phyloP scores from a whole-genome alignment of 805 yeast genomes.

The Candida broadrunensis region DNA sequence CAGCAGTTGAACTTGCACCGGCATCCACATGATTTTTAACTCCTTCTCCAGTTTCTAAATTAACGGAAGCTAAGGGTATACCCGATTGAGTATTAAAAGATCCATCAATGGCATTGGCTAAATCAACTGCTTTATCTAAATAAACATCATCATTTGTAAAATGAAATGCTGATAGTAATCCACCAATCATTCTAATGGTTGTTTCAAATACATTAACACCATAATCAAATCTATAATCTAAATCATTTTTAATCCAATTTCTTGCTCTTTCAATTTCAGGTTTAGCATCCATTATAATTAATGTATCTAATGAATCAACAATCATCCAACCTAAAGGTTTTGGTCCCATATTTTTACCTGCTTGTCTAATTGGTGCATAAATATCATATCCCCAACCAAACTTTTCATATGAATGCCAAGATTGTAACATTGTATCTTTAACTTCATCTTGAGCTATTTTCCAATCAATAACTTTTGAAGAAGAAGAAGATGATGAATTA shows the following conservation, averaged over 20 bases:
- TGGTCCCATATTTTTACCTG: slow-evolving; percentile 72
- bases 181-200: slow-evolving; percentile 93
- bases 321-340: slow-evolving; percentile 90
- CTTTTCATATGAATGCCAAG: slow-evolving; percentile 73
- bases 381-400: slow-evolving; percentile 86
- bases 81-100: slow-evolving; percentile 69
- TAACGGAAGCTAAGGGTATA: slow-evolving; percentile 76
- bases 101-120: slow-evolving; percentile 70
- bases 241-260: slow-evolving; percentile 69
- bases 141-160: slow-evolving; percentile 66
- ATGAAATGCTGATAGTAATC: slow-evolving; percentile 79
- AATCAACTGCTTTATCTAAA: slow-evolving; percentile 72
- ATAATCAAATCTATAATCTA: slow-evolving; percentile 69
- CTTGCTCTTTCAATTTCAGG: slow-evolving; percentile 64
- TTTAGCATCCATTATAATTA: slow-evolving; percentile 69
- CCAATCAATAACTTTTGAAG: slow-evolving; percentile 34
- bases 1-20: slow-evolving; percentile 88
- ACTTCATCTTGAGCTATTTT: slow-evolving; percentile 52
- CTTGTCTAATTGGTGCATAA: slow-evolving; percentile 63
- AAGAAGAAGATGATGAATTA: slow-evolving; percentile 1
- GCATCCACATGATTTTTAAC: slow-evolving; percentile 57
- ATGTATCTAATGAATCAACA: slow-evolving; percentile 82
- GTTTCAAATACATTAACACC: slow-evolving; percentile 86
- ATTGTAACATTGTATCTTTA: slow-evolving; percentile 61
- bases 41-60: slow-evolving; percentile 63